Evolutionary conservation across 2,329 filamentous ascomycete species (phyloP), one percentile per base, ranked within the genome.

Genomic region (Colletotrichum echinochloae): DNA sequence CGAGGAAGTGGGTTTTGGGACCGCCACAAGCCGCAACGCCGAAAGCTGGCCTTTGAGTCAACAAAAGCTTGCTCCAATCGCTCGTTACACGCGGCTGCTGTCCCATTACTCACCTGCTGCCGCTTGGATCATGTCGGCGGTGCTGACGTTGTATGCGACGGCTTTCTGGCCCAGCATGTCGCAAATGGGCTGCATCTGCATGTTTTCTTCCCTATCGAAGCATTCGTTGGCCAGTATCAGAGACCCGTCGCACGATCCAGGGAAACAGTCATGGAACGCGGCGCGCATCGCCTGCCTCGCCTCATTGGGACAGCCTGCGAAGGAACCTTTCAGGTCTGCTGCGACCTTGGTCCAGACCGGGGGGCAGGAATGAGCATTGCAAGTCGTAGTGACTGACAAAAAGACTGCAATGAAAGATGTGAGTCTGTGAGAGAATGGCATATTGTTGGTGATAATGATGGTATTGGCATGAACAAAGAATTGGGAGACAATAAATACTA

Each of bases 71-170:
- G 6, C 2, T 35, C 2, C 23, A 18, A 2, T 6, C 16, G 7
- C 8, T 18, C 16, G 9, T 23, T n/a, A 0, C 1, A 57, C 0
- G 14, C 18, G 23, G n/a, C 23, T 49, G 18, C 26, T 20, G 44
- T 49, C 0, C 37, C 28, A 9, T 7, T 41, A 28, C 60, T 63
- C 14, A 66, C 64, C 35, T 48, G 64, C 64, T 54, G 64, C 64
- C 16, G 64, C 64, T 54, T 66, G 64, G 5, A 66, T 66, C 48
- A 66, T 66, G 23, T 66, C 64, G 28, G 64, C 64, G 11, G 64
- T 66, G 48, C 64, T 28, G 23, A 66, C 64, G 8, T 30, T 61
- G n/a, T 66, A 66, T 20, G 49, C 48, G 18, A 48, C 5, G 28
- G 64, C 64, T 49, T 66, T 66, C 18, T 66, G 46, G 56, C 64